These are phyloP conservation scores for Naematelia aurantialba DNA, from an alignment of 768 basidiomycete species.

Conservation along the genomic window DNA sequence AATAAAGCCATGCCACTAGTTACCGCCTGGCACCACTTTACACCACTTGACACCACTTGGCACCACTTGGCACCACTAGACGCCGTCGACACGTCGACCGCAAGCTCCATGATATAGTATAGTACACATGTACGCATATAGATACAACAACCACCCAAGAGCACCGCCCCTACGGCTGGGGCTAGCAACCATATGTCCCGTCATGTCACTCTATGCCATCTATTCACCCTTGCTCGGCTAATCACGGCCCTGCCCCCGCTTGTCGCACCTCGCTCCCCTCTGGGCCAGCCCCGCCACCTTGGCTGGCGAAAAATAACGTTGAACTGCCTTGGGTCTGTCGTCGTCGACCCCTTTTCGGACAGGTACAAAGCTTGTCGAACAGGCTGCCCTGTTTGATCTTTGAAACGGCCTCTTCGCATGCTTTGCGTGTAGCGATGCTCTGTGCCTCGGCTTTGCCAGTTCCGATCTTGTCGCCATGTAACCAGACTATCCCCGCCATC, in stretches of 20 bases:
- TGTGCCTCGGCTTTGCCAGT: slow-evolving; percentile 9
- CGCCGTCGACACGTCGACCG: not conserved
- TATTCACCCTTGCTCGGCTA: not conserved
- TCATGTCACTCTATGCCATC: too few relatives aligned
- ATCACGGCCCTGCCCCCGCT: not conserved
- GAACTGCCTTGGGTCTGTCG: not conserved
- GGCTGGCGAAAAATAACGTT: not conserved
- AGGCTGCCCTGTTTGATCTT: slow-evolving; percentile 5
- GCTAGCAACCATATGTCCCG: too few relatives aligned
- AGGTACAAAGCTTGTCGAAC: slow-evolving; percentile 13
- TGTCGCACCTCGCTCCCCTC: not conserved
- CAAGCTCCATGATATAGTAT: not conserved
- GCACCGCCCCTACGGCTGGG: too few relatives aligned
- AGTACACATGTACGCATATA: not conserved
- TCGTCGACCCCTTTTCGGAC: slow-evolving; percentile 11
- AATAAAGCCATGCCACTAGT: too few relatives aligned
- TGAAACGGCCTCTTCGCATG: slow-evolving; percentile 20
- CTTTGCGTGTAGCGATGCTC: slow-evolving; percentile 16
- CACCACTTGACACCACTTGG: too few relatives aligned
- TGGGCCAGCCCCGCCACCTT: too few relatives aligned
- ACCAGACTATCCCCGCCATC: slow-evolving; percentile 4
- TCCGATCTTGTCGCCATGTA: slow-evolving; percentile 16
- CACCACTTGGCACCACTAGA: too few relatives aligned
- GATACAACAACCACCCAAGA: not conserved
- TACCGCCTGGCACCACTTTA: too few relatives aligned